Conservation (phyloP, 225 moss, liverwort and hornwort genomes). For the Bryum argenteum region DNA sequence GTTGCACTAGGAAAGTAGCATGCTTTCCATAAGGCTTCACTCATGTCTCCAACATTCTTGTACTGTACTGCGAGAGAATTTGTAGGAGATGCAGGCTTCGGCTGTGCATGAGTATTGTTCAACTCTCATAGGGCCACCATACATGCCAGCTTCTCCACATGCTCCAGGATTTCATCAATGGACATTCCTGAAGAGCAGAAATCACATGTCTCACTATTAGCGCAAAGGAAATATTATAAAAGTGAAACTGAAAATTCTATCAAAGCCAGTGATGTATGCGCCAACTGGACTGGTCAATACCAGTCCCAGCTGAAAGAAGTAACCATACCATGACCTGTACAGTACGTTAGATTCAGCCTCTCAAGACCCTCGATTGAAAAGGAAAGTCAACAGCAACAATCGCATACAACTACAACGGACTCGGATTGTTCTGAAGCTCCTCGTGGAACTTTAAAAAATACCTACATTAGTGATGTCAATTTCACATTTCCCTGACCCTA, state of each 20-base stretch:
- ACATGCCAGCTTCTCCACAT: conserved; percentile 92
- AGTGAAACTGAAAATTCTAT: too few relatives aligned
- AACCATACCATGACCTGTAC: conserved; percentile 19
- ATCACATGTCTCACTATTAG: conserved; percentile 19
- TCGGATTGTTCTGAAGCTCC: conserved; percentile 87
- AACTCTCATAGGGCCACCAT: conserved; percentile 84
- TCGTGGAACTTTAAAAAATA: conserved; percentile 88
- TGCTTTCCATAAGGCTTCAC: conserved; percentile 95
- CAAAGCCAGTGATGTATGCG: too few relatives aligned
- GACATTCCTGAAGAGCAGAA: conserved; percentile 66
- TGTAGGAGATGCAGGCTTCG: conserved; percentile 52
- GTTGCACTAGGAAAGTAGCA: conserved; percentile 76
- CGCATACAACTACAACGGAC: conserved; percentile 47
- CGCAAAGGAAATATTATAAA: background rate
- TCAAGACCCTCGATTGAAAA: conserved; percentile 3
- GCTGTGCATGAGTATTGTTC: conserved; percentile 70
- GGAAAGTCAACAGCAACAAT: conserved; percentile 9
- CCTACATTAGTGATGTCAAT: too few relatives aligned
- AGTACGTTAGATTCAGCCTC: background rate
- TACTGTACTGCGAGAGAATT: conserved; percentile 35
- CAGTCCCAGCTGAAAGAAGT: conserved; percentile 7
- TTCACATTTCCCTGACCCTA: too few relatives aligned
- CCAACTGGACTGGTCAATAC: background rate
- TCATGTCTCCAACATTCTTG: conserved; percentile 58
- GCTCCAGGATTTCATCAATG: conserved; percentile 88